Percentiles rank a stretch among this genome's conserved stretches.
Evolutionary conservation across 2,329 filamentous ascomycete species (phyloP).

Genomic region (Cryphonectria radicalis): DNA sequence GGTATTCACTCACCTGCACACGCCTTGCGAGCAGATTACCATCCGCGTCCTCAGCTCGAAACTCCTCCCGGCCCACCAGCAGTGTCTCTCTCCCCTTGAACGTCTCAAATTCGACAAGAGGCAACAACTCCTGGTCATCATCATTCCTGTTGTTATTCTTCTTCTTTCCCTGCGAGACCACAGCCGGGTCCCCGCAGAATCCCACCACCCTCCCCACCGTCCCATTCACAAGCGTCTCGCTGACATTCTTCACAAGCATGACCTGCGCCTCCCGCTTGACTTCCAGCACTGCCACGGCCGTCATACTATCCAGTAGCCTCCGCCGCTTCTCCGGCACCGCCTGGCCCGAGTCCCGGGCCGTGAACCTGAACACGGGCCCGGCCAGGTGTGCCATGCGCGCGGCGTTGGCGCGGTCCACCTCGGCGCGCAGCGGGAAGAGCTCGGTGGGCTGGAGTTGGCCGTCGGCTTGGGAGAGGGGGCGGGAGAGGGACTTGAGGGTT

Average conservation of each 20-base stretch:
- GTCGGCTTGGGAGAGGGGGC: constrained; percentile 62
- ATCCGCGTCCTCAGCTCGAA: constrained; percentile 24
- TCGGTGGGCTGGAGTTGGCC: constrained; percentile 67
- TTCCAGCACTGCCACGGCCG: constrained; percentile 67
- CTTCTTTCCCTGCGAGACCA: not conserved
- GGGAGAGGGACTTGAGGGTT: constrained; percentile 63
- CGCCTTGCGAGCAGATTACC: constrained; percentile 24
- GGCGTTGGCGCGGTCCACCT: constrained; percentile 73
- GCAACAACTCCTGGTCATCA: constrained; percentile 8
- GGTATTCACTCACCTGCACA: constrained; percentile 16
- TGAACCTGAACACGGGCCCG: constrained; percentile 61
- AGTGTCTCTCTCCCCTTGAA: constrained; percentile 17
- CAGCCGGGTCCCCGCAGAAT: constrained; percentile 45
- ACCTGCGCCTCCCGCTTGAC: constrained; percentile 77
- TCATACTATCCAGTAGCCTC: constrained; percentile 68
- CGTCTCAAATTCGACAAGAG: constrained; percentile 24
- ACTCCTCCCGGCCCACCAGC: constrained; percentile 23
- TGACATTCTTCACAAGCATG: constrained; percentile 81
- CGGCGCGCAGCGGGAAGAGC: constrained; percentile 70
- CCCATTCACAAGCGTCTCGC: constrained; percentile 74
- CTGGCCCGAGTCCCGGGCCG: constrained; percentile 63
- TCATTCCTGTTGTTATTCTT: not conserved
- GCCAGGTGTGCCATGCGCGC: constrained; percentile 64
- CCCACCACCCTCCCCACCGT: constrained; percentile 73
- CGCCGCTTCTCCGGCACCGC: constrained; percentile 60